These are phyloP conservation scores for Hordeum marinum DNA, from an alignment of 176 grass and related monocot genomes.

Conservation along the genomic window DNA sequence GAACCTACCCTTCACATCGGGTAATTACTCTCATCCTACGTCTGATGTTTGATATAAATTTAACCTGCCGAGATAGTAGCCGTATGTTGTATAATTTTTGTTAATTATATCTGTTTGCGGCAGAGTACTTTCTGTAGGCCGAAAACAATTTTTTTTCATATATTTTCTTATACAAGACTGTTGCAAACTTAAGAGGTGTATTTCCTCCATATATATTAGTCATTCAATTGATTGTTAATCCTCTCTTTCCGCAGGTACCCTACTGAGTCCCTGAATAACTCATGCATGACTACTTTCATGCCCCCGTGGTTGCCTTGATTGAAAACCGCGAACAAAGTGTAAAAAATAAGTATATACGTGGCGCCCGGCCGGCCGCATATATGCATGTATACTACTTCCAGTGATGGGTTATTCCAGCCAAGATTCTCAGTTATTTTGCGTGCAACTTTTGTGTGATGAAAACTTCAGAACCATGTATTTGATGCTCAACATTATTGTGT, in stretches of 20 bases:
- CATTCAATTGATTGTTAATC: neutral
- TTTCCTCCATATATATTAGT: neutral
- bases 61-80: neutral
- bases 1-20: slow-evolving; percentile 92
- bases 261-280: slow-evolving; percentile 59
- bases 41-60: neutral
- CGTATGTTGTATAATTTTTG: too few species aligned
- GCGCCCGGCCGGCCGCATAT: neutral
- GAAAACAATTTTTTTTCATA: neutral
- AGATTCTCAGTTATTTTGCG: neutral
- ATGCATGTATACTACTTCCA: neutral
- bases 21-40: slow-evolving; percentile 23
- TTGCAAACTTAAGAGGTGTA: neutral
- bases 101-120: too few species aligned
- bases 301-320: slow-evolving; percentile 71
- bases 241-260: slow-evolving; percentile 53
- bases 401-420: neutral
- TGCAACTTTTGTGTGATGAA: slow-evolving; percentile 1
- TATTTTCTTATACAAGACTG: neutral
- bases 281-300: slow-evolving; percentile 73
- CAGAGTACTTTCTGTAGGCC: neutral
- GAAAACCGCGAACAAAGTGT: neutral
- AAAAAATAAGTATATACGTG: slow-evolving; percentile 18
- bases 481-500: neutral
- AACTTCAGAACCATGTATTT: neutral